Conservation (phyloP, 192 early-diverging fungal genomes). For the Coemansia pectinata region DNA sequence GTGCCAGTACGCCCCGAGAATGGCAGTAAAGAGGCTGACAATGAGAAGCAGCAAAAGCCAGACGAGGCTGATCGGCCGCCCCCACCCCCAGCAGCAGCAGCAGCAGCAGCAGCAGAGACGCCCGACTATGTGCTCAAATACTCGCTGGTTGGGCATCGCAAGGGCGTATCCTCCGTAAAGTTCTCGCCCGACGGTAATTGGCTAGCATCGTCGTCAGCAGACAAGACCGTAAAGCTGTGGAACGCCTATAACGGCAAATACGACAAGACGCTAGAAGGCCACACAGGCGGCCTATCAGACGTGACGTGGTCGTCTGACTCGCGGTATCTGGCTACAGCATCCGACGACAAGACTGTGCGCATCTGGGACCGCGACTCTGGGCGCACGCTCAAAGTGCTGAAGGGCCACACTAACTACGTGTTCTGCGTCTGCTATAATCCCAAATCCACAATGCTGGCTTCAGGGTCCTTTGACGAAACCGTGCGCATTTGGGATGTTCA, state of each 20-base stretch:
- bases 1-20: background rate
- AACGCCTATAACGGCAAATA: constrained; percentile 78
- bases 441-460: constrained; percentile 89
- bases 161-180: constrained; percentile 92
- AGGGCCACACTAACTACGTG: constrained; percentile 95
- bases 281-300: constrained; percentile 92
- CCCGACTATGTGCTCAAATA: constrained; percentile 87
- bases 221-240: constrained; percentile 95
- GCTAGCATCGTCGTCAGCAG: constrained; percentile 88
- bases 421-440: constrained; percentile 99
- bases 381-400: constrained; percentile 71
- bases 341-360: constrained; percentile 93
- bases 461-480: constrained; percentile 97
- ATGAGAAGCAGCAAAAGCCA: background rate
- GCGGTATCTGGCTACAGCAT: constrained; percentile 79
- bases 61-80: background rate
- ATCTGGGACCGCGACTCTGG: constrained; percentile 86
- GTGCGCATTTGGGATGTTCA: constrained; percentile 96
- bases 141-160: constrained; percentile 91
- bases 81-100: constrained; percentile 4
- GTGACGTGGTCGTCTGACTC: constrained; percentile 96
- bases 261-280: constrained; percentile 85
- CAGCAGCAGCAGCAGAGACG: constrained; percentile 35
- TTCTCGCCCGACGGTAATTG: constrained; percentile 98
- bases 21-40: background rate